Evolutionary conservation across 2,329 filamentous ascomycete genomes (phyloP).

Genomic region (Fusarium lateritium): DNA sequence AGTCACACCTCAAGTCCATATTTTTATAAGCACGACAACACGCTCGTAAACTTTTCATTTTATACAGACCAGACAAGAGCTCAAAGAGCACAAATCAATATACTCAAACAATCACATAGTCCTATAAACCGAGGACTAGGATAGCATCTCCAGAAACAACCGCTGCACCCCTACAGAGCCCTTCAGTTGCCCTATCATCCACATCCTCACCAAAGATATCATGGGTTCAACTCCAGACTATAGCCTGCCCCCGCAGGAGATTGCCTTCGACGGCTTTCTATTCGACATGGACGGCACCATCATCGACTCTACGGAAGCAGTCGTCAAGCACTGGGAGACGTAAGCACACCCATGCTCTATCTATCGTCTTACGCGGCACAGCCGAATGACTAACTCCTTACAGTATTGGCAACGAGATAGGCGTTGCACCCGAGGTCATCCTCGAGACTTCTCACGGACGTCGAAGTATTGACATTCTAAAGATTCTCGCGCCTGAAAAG

Average conservation of each 20-base stretch:
- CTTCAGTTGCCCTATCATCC: background rate
- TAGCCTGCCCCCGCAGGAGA: constrained; percentile 60
- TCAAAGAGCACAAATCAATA: background rate
- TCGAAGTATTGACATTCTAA: constrained; percentile 87
- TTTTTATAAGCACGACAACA: constrained; percentile 16
- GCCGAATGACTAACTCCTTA: constrained; percentile 5
- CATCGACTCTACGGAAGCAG: constrained; percentile 84
- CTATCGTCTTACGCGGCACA: background rate
- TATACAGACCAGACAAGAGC: background rate
- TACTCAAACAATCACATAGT: background rate
- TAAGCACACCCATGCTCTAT: constrained; percentile 55
- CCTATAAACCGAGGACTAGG: too few species aligned
- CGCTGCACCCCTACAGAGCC: background rate
- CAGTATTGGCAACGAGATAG: constrained; percentile 86
- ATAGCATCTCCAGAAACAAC: background rate
- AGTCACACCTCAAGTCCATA: constrained; percentile 9
- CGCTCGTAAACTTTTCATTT: constrained; percentile 6
- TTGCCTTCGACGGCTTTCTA: constrained; percentile 70
- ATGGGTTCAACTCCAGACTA: constrained; percentile 58
- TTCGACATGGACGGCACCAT: constrained; percentile 89
- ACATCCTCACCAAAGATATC: constrained; percentile 11
- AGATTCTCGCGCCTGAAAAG: constrained; percentile 83
- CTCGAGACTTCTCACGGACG: constrained; percentile 92
- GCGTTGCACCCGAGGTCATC: constrained; percentile 86
- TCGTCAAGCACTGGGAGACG: constrained; percentile 84